Evolutionary conservation across 768 basidiomycete genomes (phyloP), one percentile per base, ranked within the genome.

Genomic region (Pulveroboletus sp.): DNA sequence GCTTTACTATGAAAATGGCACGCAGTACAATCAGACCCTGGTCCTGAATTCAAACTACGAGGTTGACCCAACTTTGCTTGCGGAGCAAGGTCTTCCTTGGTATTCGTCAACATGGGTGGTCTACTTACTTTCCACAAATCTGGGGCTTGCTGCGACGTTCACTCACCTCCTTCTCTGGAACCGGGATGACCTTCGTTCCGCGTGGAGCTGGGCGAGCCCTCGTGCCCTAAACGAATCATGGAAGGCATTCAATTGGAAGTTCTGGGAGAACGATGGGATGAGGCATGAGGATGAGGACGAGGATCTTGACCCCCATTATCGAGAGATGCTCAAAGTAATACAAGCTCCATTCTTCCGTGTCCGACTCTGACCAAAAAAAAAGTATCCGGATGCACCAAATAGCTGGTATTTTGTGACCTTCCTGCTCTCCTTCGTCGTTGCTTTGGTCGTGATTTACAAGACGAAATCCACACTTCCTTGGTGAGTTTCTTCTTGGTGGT

Each of bases 161-260:
- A 77, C 68, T 7, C 79, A 81, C 53, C 73, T 81, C 20, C 45
- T 74, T 17, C 49, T 81, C 5, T 81, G 79, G 80, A 78, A 82
- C 50, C 64, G 68, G 2, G 71, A 76, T 40, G 78, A 80, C 37
- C 70, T 82, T 44, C 57, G 71, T 34, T 58, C 67, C 2, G 71
- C 76, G 1, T 80, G 79, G 77, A 54, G 50, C 17, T 80, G 78
- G 78, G 50, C 65, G 38, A 65, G 59, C 2, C 73, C 71, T 17
- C 59, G 61, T 6, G 20, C 27, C 17, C 23, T 63, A 34, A 45
- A 20, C 14, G 65, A 68, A 43, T 49, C 58, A 20, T 70, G 71
- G 59, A 51, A 23, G 13, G 43, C 29, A 1, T 47, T 60, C 37
- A 68, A 75, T 50, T 66, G 61, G 58, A 74, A 67, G 36, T 75